Evolutionary conservation across 2,329 filamentous ascomycete genomes (phyloP), one percentile per base, ranked within the genome.

Genomic region (Pestalotiopsis sp.): DNA sequence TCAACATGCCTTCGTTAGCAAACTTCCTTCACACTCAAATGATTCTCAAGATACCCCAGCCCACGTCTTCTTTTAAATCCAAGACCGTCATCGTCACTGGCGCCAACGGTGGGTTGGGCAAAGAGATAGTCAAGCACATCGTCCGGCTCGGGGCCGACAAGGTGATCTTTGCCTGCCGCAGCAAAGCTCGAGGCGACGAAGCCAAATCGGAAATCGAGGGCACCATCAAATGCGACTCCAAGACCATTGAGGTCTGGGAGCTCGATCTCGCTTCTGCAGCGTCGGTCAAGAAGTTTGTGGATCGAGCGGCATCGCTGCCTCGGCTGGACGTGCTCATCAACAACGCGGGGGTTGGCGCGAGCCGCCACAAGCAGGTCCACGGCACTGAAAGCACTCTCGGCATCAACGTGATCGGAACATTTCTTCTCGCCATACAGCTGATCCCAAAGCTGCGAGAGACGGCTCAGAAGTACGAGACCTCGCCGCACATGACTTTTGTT

Each of bases 381-480:
- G 84, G 80, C 2, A 82, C 85, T 45, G 88, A 90, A 73, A 78
- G 73, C 20, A 85, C 80, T 0, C 74, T 89, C 69, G 83, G 80
- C 23, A 73, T 80, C 63, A 80, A 80, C 68, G 74, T 78, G 25
- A 70, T 80, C 61, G 65, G 68, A 49, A 78, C 73, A 0, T 74
- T 76, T 66, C 68, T 79, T 25, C 70, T 80, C 4, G 72, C 69
- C 23, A 41, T 79, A 1, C 68, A 77, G 7, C 69, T 80, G 38
- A 70, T 80, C 1, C 78, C 78, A 3, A 77, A 75, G 70, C 70
- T 81, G 65, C 70, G 73, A 7, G 71, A 72, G 40, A 73, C 74
- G 6, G 73, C 72, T 0, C 59, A 20, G 4, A 23, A 62, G 27
- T 20, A 62, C 31, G 13, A 40, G 31, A 66, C 65, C 2, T 70